Evolutionary conservation across 805 yeast species (phyloP).

Genomic region (Starmerella sirachaensis): DNA sequence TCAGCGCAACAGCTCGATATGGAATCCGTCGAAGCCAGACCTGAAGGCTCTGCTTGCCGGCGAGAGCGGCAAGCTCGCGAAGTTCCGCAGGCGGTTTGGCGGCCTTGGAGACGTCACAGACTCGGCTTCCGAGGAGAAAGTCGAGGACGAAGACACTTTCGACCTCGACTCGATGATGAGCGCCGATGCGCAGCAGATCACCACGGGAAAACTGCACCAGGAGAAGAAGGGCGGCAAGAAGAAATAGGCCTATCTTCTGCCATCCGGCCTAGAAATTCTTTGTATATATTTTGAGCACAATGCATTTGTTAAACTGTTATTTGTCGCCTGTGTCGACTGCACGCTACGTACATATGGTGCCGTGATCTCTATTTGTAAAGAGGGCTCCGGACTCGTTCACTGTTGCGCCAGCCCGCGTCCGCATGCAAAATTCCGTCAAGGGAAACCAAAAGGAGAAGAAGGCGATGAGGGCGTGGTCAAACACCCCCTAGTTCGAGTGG

Average conservation of each 20-base stretch:
- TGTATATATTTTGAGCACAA: conserved; percentile 1
- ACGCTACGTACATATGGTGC: too few species aligned
- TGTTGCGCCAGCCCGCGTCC: too few species aligned
- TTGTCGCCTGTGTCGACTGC: too few species aligned
- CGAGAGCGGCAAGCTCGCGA: conserved; percentile 62
- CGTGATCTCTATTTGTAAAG: too few species aligned
- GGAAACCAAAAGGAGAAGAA: too few species aligned
- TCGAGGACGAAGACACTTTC: conserved; percentile 7
- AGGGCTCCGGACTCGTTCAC: too few species aligned
- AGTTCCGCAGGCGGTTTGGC: conserved; percentile 28
- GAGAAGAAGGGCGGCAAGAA: conserved; percentile 18
- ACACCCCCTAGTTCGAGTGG: too few species aligned
- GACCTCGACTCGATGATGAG: conserved; percentile 22
- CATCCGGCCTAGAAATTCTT: neutral
- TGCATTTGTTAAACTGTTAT: too few species aligned
- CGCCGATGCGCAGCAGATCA: conserved; percentile 22
- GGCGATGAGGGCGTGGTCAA: too few species aligned
- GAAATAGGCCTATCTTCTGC: conserved; percentile 17
- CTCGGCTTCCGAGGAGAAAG: neutral
- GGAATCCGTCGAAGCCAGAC: conserved; percentile 83
- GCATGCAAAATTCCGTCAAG: too few species aligned
- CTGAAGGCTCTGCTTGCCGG: conserved; percentile 63
- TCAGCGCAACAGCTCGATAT: conserved; percentile 71
- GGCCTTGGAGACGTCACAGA: conserved; percentile 18
- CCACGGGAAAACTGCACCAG: conserved; percentile 20